A percentile compares a stretch with the other conserved stretches of the same genome.
These are phyloP conservation scores for Maudiozyma pseudohumilis DNA, from an alignment of 805 yeast genomes.

Conservation along the genomic window DNA sequence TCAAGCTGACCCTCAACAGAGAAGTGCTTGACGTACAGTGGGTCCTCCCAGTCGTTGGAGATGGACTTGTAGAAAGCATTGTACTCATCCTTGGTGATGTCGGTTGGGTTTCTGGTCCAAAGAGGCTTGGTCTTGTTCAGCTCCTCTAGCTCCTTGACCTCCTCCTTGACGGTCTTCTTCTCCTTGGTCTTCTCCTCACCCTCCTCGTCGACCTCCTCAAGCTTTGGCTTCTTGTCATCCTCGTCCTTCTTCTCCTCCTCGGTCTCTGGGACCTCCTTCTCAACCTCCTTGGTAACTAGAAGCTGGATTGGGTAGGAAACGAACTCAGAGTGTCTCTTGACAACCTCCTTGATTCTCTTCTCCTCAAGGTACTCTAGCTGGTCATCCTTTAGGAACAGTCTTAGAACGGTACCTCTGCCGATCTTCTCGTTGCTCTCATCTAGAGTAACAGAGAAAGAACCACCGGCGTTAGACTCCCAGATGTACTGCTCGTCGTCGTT, in stretches of 20 bases:
- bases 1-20: constrained; percentile 99
- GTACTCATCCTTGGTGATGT: constrained; percentile 95
- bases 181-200: constrained; percentile 62
- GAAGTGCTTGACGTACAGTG: constrained; percentile 98
- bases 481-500: constrained; percentile 99
- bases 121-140: constrained; percentile 97
- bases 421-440: constrained; percentile 81
- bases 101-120: constrained; percentile 99
- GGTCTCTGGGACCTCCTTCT: constrained; percentile 87
- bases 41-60: constrained; percentile 99
- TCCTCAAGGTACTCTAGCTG: constrained; percentile 98
- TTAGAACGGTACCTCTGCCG: constrained; percentile 89
- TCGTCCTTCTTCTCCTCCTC: constrained; percentile 38
- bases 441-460: constrained; percentile 91
- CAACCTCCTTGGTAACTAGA: constrained; percentile 96
- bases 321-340: constrained; percentile 98
- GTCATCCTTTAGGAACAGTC: constrained; percentile 96
- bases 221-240: constrained; percentile 58
- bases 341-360: constrained; percentile 98
- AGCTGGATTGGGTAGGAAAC: constrained; percentile 98
- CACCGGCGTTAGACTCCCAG: constrained; percentile 99
- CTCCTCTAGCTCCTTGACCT: constrained; percentile 93
- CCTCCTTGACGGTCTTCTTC: constrained; percentile 83
- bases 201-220: constrained; percentile 66
- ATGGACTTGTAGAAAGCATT: constrained; percentile 98